phyloP scores from a whole-genome alignment of 805 yeast genomes.

The Candida fluviatilis region DNA sequence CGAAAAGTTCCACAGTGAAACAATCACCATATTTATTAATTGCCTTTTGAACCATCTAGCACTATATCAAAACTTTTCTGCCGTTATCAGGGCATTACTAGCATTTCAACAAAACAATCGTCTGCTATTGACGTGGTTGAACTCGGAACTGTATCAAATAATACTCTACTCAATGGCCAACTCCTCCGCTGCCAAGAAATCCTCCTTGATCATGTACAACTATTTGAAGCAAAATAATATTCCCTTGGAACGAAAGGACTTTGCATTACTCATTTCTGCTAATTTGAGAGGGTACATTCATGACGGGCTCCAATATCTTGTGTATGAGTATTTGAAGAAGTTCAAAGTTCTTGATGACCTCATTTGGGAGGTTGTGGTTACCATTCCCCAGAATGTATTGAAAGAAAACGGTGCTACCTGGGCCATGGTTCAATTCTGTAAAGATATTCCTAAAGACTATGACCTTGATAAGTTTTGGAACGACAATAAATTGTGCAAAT shows the following conservation, averaged over 20 bases:
- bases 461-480: conserved; percentile 14
- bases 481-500: conserved; percentile 7
- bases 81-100: conserved; percentile 17
- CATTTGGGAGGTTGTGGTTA: conserved; percentile 9
- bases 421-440: conserved; percentile 3
- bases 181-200: conserved; percentile 24
- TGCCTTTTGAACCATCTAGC: conserved; percentile 33
- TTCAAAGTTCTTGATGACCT: conserved; percentile 9
- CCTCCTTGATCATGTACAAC: conserved; percentile 20
- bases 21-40: conserved; percentile 28
- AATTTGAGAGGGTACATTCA: conserved; percentile 21
- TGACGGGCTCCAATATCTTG: conserved; percentile 18
- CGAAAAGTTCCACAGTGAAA: conserved; percentile 10
- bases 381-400: conserved; percentile 12
- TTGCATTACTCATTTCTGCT: conserved; percentile 21
- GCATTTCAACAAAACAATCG: conserved; percentile 14
- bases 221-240: conserved; percentile 12
- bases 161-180: conserved; percentile 22
- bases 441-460: not conserved
- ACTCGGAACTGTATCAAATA: conserved; percentile 27
- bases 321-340: conserved; percentile 19
- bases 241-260: conserved; percentile 13
- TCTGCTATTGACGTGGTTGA: conserved; percentile 19
- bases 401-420: conserved; percentile 11
- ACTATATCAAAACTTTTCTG: conserved; percentile 32